Evolutionary conservation across 2,329 filamentous ascomycete species (phyloP).

Genomic region (Shiraia sp.): DNA sequence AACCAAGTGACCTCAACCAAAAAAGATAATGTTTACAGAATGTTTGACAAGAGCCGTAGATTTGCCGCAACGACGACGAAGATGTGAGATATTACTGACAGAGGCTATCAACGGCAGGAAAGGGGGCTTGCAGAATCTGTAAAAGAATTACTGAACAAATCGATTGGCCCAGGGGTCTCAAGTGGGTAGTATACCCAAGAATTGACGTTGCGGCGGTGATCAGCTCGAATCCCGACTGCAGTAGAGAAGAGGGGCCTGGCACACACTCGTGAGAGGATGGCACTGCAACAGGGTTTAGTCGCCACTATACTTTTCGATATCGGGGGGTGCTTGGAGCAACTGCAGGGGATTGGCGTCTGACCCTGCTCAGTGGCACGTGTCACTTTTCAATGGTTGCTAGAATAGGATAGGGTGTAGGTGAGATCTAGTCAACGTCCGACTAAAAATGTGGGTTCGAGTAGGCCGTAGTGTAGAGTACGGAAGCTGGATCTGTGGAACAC

Average conservation of each 20-base stretch:
- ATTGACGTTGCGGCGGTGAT: slow-evolving; percentile 36
- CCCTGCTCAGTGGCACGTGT: slow-evolving; percentile 25
- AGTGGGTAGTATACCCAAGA: slow-evolving; percentile 18
- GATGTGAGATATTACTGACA: too few relatives aligned
- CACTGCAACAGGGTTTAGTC: slow-evolving; percentile 23
- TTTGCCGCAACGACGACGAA: too few relatives aligned
- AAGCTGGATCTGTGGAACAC: too few relatives aligned
- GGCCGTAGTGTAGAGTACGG: too few relatives aligned
- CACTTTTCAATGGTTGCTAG: slow-evolving; percentile 16
- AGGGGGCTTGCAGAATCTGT: too few relatives aligned
- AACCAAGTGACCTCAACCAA: too few relatives aligned
- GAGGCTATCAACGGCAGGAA: too few relatives aligned
- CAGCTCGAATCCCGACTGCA: slow-evolving; percentile 30
- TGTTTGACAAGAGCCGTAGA: too few relatives aligned
- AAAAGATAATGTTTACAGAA: too few relatives aligned
- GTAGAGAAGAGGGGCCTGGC: slow-evolving; percentile 18
- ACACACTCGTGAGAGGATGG: slow-evolving; percentile 27
- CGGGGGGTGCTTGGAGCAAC: slow-evolving; percentile 17
- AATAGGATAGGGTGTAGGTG: slow-evolving; percentile 10
- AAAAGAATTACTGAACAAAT: too few relatives aligned
- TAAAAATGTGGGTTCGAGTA: too few relatives aligned
- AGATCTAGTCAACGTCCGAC: slow-evolving; percentile 11
- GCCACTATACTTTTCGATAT: slow-evolving; percentile 35
- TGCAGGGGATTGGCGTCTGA: slow-evolving; percentile 21
- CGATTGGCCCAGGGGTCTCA: slow-evolving; percentile 12